Evolutionary conservation across 2,329 filamentous ascomycete species (phyloP).

Genomic region (Ophiostoma sp.): DNA sequence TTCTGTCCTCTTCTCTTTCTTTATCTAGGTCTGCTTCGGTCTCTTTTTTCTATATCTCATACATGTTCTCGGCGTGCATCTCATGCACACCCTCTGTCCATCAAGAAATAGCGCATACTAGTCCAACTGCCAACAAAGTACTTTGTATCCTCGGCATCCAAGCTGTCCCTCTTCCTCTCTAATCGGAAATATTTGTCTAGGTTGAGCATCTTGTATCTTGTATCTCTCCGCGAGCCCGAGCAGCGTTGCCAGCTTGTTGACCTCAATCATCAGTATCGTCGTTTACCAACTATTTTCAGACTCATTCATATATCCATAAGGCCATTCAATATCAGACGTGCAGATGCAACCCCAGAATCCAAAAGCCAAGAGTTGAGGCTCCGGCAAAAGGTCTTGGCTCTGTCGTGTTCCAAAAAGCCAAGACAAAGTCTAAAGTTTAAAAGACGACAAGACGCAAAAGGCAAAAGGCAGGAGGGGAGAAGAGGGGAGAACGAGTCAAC

Average conservation of each 20-base stretch:
- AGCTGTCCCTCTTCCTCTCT: background rate
- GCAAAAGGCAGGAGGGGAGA: background rate
- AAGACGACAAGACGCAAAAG: background rate
- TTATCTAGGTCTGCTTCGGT: background rate
- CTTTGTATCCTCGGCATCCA: background rate
- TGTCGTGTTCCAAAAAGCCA: slow-evolving; percentile 7
- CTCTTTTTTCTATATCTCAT: background rate
- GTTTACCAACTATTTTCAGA: background rate
- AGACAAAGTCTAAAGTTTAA: background rate
- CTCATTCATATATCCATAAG: background rate
- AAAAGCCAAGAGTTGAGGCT: slow-evolving; percentile 13
- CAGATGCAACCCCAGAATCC: background rate
- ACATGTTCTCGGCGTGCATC: background rate
- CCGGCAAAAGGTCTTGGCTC: slow-evolving; percentile 8
- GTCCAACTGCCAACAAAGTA: background rate
- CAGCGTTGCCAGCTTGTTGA: no score
- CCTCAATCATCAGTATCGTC: no score
- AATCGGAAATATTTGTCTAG: background rate
- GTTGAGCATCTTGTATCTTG: background rate
- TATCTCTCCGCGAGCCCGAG: no score
- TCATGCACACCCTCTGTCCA: background rate
- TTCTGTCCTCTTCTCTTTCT: background rate
- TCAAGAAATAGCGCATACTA: slow-evolving; percentile 3
- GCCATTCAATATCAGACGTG: background rate
- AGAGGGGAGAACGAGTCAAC: background rate